Evolutionary conservation across 371 early-diverging fungal species (phyloP).

Genomic region (Syncephalastrum contaminatum): DNA sequence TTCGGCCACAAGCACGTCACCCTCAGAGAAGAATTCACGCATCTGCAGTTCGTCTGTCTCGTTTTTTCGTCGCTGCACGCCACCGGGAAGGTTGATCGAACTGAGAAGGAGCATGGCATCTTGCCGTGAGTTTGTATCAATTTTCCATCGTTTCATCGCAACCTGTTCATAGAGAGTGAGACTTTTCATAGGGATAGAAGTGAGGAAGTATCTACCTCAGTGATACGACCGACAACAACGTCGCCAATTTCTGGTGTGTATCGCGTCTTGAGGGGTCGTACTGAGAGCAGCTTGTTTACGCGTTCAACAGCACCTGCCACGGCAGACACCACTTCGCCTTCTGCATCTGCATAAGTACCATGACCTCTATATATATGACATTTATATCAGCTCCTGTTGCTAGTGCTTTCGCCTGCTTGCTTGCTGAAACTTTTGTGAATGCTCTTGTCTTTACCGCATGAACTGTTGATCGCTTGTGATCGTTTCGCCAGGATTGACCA

Average conservation of each 20-base stretch:
- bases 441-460: conserved; percentile 66
- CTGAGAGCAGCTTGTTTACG: conserved; percentile 96
- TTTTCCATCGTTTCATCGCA: conserved; percentile 94
- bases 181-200: background rate
- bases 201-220: conserved; percentile 58
- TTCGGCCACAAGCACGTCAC: conserved; percentile 97
- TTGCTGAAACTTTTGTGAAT: background rate
- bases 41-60: conserved; percentile 99
- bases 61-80: conserved; percentile 95
- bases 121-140: conserved; percentile 90
- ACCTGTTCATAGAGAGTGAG: conserved; percentile 34
- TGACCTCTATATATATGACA: conserved; percentile 71
- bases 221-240: conserved; percentile 97
- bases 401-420: no score
- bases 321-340: conserved; percentile 70
- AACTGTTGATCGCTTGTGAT: conserved; percentile 83
- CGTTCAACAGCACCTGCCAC: conserved; percentile 93
- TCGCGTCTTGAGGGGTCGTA: conserved; percentile 86
- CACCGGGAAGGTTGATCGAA: conserved; percentile 96
- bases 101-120: conserved; percentile 91
- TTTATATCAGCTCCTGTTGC: no score
- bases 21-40: conserved; percentile 94
- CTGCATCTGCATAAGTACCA: conserved; percentile 85
- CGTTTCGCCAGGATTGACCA: conserved; percentile 89
- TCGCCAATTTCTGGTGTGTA: conserved; percentile 97